Base-by-base conservation (phyloP, 179 eudicot species). In the Gypsophila paniculata region DNA sequence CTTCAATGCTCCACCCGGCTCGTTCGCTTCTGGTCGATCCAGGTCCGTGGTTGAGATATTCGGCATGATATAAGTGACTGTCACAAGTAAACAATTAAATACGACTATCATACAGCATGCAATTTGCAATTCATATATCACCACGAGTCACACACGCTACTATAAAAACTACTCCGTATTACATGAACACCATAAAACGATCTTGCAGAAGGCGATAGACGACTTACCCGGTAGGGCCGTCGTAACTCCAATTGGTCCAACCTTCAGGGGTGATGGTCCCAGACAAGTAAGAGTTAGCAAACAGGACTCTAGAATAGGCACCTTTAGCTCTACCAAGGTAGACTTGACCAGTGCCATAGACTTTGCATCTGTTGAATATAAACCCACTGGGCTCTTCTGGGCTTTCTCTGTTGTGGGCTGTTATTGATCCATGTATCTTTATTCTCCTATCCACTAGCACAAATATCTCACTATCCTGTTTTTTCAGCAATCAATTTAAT, bases 11-110 rank as follows among this genome's bases (percentile, higher is more conserved):
- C 98, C 98, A 93, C 0, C 73, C 49, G 17, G 83, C 90, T 29
- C 96, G 79, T 0, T 75, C 74, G 0, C 13, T 12, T 0, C 85
- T 39, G 23, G 48, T 71, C 6, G 98, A 78, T 72, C 96, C 98
- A 10, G 98, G 98, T 70, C 98, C 98, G 2, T 76, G 57, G 65
- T 89, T 85, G 8, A 74, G 74, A 60, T 89, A 87, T 77, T 93
- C 96, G n/a, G 85, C 95, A 0, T 83, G 91, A 75, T 55, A 84
- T 29, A 93, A 18, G 26, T 91, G 78, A 3, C 98, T 93, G 86
- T 58, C 39, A 13, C 66, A 71, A 60, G 18, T 51, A 53, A 65
- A 4, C 69, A 44, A 44, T 42, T 23, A 22, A 22, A 59, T 2
- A 29, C 34, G 1, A 29, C 2, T 29, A 29, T 29, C 34, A 29